Base-by-base conservation (phyloP, 1,284 basidiomycete species). In the Phylloporus sp. region DNA sequence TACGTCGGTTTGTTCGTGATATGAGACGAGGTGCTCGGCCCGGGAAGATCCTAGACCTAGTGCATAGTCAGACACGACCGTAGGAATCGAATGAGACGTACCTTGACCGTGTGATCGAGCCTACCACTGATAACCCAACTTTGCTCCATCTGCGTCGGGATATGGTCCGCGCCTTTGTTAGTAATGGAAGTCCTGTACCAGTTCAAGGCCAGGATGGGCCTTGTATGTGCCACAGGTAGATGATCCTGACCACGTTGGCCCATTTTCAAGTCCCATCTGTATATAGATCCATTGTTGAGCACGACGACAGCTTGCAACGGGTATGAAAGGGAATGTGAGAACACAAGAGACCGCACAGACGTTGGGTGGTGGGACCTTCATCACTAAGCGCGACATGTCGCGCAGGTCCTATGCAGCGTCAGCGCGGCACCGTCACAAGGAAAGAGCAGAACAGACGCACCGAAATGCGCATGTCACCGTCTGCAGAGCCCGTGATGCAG, bases 111-210 rank as follows among this genome's bases (percentile, higher is more conserved):
- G 53, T 88, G 84, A 76, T 96, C 94, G 31, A 94, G 80, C 0
- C 94, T 92, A 10, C 90, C 92, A 67, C 90, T 94, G 1, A 89
- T 90, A 22, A 96, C 81, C 93, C 94, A 96, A 0, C 93, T 92
- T 24, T 59, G 66, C 39, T 74, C 75, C 56, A 55, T 46, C 28
- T 66, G 66, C 18, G 71, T 64, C 12, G 78, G 59, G 17, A 59
- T 62, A 24, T 50, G 66, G 11, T 76, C 74, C 4, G 53, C 32
- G 31, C 66, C 59, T 13, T 69, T 71, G 61, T 61, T 64, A 26
- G 65, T 37, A 46, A 65, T 56, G 5, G 71, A 72, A 42, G 78
- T 79, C 47, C 76, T 74, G 53, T 83, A 82, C 94, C 94, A 96
- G 68, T 95, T 92, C 29, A 96, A 79, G 22, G 91, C 81, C 40